Percentiles rank a stretch among this genome's conserved stretches.
Conservation (phyloP, 73 alveolate genomes). For the Uronychia binucleata region DNA sequence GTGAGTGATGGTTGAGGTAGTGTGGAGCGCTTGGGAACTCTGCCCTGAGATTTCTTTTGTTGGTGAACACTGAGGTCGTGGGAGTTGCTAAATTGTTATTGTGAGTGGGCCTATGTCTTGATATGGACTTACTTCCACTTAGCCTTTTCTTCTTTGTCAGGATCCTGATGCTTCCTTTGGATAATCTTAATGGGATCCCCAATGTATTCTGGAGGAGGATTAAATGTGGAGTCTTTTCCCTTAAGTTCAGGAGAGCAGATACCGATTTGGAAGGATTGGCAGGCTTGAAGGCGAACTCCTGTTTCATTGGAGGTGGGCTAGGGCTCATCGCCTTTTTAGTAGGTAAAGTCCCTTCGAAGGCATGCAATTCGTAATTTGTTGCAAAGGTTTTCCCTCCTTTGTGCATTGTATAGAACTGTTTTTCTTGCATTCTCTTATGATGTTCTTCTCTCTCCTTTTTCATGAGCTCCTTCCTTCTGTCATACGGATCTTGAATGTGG, state of each 20-base stretch:
- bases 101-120: background rate
- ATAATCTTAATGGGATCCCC: constrained; percentile 16
- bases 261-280: constrained; percentile 51
- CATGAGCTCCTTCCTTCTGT: constrained; percentile 48
- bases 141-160: background rate
- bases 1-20: too few species aligned
- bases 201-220: constrained; percentile 54
- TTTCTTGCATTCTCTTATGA: constrained; percentile 27
- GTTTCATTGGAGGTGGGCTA: constrained; percentile 13
- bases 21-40: too few species aligned
- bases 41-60: background rate
- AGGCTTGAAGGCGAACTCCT: constrained; percentile 66
- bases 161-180: background rate
- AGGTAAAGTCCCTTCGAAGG: constrained; percentile 6
- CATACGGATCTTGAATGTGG: constrained; percentile 59
- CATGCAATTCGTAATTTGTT: background rate
- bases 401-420: constrained; percentile 30
- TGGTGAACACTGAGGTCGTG: background rate
- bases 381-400: constrained; percentile 25
- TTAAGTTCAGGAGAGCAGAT: constrained; percentile 29
- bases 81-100: background rate
- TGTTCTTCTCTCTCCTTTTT: constrained; percentile 38
- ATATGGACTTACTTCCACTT: background rate
- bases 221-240: constrained; percentile 8
- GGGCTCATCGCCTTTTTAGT: background rate